A percentile compares a stretch with the other conserved stretches of the same genome.
phyloP scores from a whole-genome alignment of 306 rosid genomes.

The Vigna mungo region DNA sequence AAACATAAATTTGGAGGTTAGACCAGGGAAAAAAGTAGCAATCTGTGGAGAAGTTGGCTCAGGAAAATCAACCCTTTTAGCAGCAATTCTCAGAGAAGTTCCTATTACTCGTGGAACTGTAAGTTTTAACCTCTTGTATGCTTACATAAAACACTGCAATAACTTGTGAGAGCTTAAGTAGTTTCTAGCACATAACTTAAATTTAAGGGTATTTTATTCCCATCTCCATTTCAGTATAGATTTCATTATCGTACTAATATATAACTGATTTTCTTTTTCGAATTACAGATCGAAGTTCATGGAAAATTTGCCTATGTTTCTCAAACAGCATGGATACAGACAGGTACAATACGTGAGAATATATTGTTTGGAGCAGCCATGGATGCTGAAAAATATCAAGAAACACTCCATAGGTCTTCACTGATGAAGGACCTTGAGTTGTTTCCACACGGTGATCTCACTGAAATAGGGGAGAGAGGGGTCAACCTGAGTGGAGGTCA shows the following conservation, averaged over 20 bases:
- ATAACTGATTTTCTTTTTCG: not conserved
- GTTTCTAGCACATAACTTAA: not conserved
- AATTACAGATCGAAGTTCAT: conserved; percentile 44
- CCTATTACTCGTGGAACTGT: conserved; percentile 65
- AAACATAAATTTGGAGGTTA: conserved; percentile 60
- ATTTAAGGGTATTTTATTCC: not conserved
- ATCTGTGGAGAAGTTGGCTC: conserved; percentile 92
- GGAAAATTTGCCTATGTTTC: conserved; percentile 63
- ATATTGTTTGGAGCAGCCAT: conserved; percentile 56
- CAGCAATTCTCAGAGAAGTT: conserved; percentile 80
- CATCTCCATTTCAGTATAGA: not conserved
- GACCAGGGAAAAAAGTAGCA: conserved; percentile 69
- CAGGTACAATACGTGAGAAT: conserved; percentile 55
- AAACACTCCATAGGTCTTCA: conserved; percentile 54
- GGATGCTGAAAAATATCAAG: conserved; percentile 51
- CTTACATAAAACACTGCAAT: not conserved
- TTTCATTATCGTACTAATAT: not conserved
- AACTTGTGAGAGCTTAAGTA: not conserved
- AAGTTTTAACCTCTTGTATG: not conserved
- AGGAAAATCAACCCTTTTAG: conserved; percentile 80
- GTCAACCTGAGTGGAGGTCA: conserved; percentile 80
- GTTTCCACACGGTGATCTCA: conserved; percentile 59
- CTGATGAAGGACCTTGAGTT: conserved; percentile 59
- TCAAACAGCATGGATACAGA: conserved; percentile 66
- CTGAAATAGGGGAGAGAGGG: conserved; percentile 64